Base-by-base conservation (phyloP, 257 asterid genomes). In the Thymus mandschuricus region DNA sequence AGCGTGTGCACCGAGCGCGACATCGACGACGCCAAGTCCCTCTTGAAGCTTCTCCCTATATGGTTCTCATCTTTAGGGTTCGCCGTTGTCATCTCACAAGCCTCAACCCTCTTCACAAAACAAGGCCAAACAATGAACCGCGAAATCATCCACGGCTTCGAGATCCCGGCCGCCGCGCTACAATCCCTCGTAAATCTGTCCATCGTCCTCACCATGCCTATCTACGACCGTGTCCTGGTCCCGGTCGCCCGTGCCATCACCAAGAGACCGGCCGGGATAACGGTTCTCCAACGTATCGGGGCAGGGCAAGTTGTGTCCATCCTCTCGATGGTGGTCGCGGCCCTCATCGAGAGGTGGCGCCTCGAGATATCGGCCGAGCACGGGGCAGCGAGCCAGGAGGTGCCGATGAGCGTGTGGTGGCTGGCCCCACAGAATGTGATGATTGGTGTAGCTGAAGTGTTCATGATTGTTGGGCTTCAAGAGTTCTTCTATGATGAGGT, bases 381-480 rank as follows among this genome's bases (percentile, higher is more conserved):
- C 29, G 81, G 82, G 29, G 62, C 81, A 8, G 71, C 72, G 59
- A 83, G 79, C 45, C 27, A 27, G 12, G 82, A 85, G 1, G 52
- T 81, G 15, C 93, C 87, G 1, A 79, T 88, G 91, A 82, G 85
- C 8, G 62, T 85, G 58, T 87, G 89, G 83, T 83, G 91, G 91
- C 21, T 85, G 62, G 81, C 79, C 1, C 95, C 88, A 8, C 91
- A 82, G 48, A 75, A 86, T 35, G 27, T 86, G 62, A 5, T 86
- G 10, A 54, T 40, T 30, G 88, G 88, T 13, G 38, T 84, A 3
- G 57, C 82, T 0, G 81, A 86, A 7, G 76, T 67, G 12, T 80
- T 85, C 43, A 41, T 78, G 3, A 8, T 44, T 44, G 76, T 85
- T 38, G 90, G 90, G 8, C 70, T 87, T 61, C 88, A 83, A 41